Evolutionary conservation across 495 filamentous ascomycete genomes (phyloP).

Genomic region (Pseudoneurospora amorphoporcata): DNA sequence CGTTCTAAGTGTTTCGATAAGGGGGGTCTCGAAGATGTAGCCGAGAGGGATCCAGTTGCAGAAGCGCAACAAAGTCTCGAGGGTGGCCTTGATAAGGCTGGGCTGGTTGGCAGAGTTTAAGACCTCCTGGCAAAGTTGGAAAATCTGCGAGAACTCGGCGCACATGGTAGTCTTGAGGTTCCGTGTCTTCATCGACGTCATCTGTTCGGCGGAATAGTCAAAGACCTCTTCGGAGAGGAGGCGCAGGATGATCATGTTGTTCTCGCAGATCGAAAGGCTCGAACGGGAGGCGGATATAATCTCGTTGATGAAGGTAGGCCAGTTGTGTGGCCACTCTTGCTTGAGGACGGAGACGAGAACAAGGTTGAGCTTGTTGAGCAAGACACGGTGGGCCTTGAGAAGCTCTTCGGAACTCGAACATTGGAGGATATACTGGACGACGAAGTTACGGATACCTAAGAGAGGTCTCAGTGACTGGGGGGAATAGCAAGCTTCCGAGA

Average conservation of each 20-base stretch:
- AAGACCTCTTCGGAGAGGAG: constrained; percentile 97
- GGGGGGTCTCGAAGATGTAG: constrained; percentile 94
- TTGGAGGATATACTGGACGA: constrained; percentile 94
- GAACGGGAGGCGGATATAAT: constrained; percentile 93
- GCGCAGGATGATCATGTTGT: constrained; percentile 98
- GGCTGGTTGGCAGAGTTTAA: constrained; percentile 78
- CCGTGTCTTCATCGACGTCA: constrained; percentile 92
- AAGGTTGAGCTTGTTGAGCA: constrained; percentile 95
- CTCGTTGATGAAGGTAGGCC: constrained; percentile 99
- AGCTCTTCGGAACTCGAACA: constrained; percentile 80
- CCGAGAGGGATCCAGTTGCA: constrained; percentile 98
- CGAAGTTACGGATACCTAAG: constrained; percentile 92
- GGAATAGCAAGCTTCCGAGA: neutral
- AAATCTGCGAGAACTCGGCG: constrained; percentile 93
- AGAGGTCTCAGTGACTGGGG: neutral
- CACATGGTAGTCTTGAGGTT: constrained; percentile 98
- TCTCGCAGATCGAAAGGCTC: constrained; percentile 94
- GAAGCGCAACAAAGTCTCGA: constrained; percentile 90
- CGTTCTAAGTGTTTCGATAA: constrained; percentile 87
- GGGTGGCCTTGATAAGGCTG: constrained; percentile 81
- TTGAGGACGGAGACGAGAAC: constrained; percentile 96
- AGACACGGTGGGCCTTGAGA: constrained; percentile 66
- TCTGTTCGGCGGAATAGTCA: constrained; percentile 95
- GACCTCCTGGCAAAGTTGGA: constrained; percentile 91
- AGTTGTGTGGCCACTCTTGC: constrained; percentile 99